A percentile compares a stretch with the other conserved stretches of the same genome.
phyloP scores from a whole-genome alignment of 2,329 filamentous ascomycete species.

The Metarhizium guizhouense region DNA sequence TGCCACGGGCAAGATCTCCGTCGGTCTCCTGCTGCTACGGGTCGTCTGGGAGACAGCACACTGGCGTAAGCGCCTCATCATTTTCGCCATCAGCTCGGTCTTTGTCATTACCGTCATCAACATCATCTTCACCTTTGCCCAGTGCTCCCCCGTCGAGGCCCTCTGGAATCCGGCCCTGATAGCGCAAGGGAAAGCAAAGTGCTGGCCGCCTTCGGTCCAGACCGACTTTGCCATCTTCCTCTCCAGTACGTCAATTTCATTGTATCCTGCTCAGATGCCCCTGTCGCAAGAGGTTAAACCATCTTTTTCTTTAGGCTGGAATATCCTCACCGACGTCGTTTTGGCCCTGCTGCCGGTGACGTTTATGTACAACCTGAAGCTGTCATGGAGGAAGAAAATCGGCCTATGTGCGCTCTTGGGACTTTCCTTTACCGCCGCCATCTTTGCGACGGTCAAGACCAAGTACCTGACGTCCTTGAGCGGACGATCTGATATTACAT shows the following conservation, averaged over 20 bases:
- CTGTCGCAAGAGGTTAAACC: neutral
- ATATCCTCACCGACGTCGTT: conserved; percentile 3
- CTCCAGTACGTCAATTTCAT: conserved; percentile 1
- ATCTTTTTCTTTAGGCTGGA: conserved; percentile 1
- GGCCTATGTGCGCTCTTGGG: conserved; percentile 2
- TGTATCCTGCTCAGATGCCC: neutral
- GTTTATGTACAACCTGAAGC: conserved; percentile 4
- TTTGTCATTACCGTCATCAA: neutral
- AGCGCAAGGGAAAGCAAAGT: neutral
- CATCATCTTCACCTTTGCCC: conserved; percentile 2
- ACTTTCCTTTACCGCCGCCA: neutral
- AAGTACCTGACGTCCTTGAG: neutral
- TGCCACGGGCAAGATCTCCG: conserved; percentile 5
- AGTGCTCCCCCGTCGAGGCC: conserved; percentile 3
- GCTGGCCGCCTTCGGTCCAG: neutral
- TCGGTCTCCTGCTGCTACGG: conserved; percentile 4
- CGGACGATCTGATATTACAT: neutral
- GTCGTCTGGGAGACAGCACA: conserved; percentile 3
- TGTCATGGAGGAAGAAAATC: conserved; percentile 1
- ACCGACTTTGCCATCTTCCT: conserved; percentile 2
- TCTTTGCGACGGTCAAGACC: conserved; percentile 5
- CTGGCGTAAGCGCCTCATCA: conserved; percentile 4
- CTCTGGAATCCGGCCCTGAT: conserved; percentile 1
- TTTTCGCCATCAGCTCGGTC: neutral
- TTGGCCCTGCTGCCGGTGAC: conserved; percentile 3